phyloP scores from a whole-genome alignment of 2,329 filamentous ascomycete genomes.

The Aspergillus cejpii region DNA sequence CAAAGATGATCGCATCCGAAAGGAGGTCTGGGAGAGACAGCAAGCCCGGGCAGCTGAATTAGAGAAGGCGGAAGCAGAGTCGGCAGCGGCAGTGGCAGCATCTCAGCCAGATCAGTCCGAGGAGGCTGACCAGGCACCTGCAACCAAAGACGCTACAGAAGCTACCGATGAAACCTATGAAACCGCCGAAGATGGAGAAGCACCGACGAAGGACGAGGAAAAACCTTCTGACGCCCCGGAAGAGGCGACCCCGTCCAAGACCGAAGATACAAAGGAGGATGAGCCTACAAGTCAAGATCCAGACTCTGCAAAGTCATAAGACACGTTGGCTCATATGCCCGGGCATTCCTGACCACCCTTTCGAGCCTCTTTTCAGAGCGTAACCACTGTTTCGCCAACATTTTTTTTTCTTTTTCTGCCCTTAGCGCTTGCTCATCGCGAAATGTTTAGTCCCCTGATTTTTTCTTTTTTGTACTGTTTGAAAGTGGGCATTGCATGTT shows the following conservation, averaged over 20 bases:
- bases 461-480: constrained; percentile 1
- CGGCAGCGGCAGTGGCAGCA: constrained; percentile 25
- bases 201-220: constrained; percentile 3
- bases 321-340: not conserved
- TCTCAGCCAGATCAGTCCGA: constrained; percentile 16
- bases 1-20: constrained; percentile 79
- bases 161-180: constrained; percentile 8
- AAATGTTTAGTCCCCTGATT: not conserved
- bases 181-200: constrained; percentile 5
- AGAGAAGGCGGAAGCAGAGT: constrained; percentile 31
- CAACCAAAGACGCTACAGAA: constrained; percentile 5
- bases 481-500: constrained; percentile 10
- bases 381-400: no score
- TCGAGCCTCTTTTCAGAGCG: no score
- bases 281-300: not conserved
- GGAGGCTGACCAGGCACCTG: constrained; percentile 4
- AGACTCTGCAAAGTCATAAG: not conserved
- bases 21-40: constrained; percentile 59
- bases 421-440: not conserved
- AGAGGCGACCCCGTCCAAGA: not conserved
- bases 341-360: no score
- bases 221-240: constrained; percentile 7
- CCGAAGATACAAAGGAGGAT: not conserved
- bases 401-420: not conserved
- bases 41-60: constrained; percentile 48